Conservation (phyloP, 345 rosid genomes). For the Lepidium sativum region DNA sequence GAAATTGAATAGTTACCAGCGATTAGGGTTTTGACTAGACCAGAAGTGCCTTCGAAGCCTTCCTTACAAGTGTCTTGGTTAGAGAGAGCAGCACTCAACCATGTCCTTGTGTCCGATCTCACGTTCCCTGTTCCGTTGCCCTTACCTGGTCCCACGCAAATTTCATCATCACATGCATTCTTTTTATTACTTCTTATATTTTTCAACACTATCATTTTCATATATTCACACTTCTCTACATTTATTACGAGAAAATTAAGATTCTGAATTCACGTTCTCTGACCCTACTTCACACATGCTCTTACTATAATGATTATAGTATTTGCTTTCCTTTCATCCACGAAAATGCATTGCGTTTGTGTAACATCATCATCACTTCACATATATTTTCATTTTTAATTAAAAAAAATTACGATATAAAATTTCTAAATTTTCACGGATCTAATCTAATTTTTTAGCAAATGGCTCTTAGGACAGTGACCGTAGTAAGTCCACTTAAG, state of each 20-base stretch:
- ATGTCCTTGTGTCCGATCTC: slow-evolving; percentile 60
- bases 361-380: slow-evolving; percentile 14
- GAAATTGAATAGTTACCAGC: slow-evolving; percentile 18
- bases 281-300: slow-evolving; percentile 25
- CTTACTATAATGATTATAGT: background rate
- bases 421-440: background rate
- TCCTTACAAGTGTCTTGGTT: slow-evolving; percentile 87
- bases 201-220: slow-evolving; percentile 21
- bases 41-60: slow-evolving; percentile 54
- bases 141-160: slow-evolving; percentile 37
- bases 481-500: no score
- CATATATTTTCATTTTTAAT: background rate
- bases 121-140: slow-evolving; percentile 66
- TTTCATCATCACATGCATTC: no score
- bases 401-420: background rate
- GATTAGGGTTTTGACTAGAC: slow-evolving; percentile 40
- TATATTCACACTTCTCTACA: slow-evolving; percentile 12
- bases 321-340: slow-evolving; percentile 6
- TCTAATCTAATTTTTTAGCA: no score
- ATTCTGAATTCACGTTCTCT: slow-evolving; percentile 10
- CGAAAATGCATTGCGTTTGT: slow-evolving; percentile 3
- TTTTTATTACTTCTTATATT: no score
- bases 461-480: no score
- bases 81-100: slow-evolving; percentile 75
- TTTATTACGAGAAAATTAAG: background rate